Conservation (phyloP, 2,329 filamentous ascomycete genomes). For the Peltaster fructicola region DNA sequence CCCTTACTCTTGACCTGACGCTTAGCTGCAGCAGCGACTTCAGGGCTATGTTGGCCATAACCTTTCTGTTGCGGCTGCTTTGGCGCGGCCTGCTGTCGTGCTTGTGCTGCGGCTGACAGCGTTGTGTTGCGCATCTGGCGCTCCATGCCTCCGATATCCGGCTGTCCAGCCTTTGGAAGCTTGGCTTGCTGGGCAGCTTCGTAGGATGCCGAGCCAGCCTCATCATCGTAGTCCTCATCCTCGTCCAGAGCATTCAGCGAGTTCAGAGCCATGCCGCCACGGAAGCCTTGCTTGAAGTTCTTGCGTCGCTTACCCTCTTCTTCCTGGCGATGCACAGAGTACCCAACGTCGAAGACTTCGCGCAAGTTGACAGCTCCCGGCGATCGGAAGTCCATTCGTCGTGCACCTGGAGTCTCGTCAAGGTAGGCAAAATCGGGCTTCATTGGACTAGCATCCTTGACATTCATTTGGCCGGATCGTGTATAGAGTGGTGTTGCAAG, state of each 20-base stretch:
- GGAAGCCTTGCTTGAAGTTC: constrained; percentile 55
- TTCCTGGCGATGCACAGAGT: constrained; percentile 90
- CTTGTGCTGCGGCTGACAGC: constrained; percentile 47
- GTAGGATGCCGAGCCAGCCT: constrained; percentile 38
- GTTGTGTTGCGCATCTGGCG: constrained; percentile 74
- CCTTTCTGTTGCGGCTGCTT: constrained; percentile 39
- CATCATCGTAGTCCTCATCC: constrained; percentile 44
- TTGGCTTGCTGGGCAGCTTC: constrained; percentile 39
- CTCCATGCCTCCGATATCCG: constrained; percentile 57
- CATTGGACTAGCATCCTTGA: constrained; percentile 21
- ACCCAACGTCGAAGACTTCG: constrained; percentile 96
- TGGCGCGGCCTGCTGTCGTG: constrained; percentile 32
- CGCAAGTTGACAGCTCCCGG: constrained; percentile 88
- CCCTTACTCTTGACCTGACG: constrained; percentile 65
- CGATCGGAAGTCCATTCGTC: constrained; percentile 75
- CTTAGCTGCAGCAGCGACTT: constrained; percentile 67
- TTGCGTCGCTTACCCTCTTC: constrained; percentile 87
- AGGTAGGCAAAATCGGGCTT: constrained; percentile 35
- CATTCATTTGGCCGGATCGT: constrained; percentile 34
- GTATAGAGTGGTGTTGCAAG: constrained; percentile 46
- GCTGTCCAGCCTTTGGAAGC: constrained; percentile 43
- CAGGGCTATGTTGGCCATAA: constrained; percentile 76
- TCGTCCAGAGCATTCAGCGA: constrained; percentile 48
- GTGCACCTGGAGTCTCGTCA: constrained; percentile 37
- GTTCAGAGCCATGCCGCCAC: constrained; percentile 46